Conservation (phyloP, 129 eudicot species). For the Escallonia herrerae region DNA sequence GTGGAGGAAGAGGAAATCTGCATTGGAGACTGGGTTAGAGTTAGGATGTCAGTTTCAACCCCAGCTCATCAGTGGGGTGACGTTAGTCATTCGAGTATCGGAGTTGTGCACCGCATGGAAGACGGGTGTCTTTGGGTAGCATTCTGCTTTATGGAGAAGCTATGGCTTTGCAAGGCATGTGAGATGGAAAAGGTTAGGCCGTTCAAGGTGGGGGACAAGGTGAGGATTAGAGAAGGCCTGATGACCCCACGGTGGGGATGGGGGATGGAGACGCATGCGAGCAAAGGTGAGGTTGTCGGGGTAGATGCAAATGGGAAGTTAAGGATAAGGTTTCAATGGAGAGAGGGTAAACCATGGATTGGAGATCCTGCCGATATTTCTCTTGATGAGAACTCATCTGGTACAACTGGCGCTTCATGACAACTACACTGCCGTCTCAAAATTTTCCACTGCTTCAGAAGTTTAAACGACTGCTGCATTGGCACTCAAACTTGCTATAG, state of each 20-base stretch:
- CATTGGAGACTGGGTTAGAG: slow-evolving; percentile 85
- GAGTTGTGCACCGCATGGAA: slow-evolving; percentile 90
- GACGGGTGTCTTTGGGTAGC: slow-evolving; percentile 87
- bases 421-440: neutral
- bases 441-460: neutral
- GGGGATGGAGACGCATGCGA: slow-evolving; percentile 98
- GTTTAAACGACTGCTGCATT: too few species aligned
- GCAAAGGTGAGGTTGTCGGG: slow-evolving; percentile 88
- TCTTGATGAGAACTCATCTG: slow-evolving; percentile 37
- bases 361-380: slow-evolving; percentile 95
- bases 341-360: slow-evolving; percentile 93
- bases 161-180: slow-evolving; percentile 79
- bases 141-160: slow-evolving; percentile 73
- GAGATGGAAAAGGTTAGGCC: slow-evolving; percentile 72
- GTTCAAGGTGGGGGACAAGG: slow-evolving; percentile 67
- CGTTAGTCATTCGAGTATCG: slow-evolving; percentile 60
- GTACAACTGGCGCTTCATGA: neutral
- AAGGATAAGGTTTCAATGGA: slow-evolving; percentile 85
- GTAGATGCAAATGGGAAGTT: slow-evolving; percentile 94
- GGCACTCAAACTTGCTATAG: too few species aligned
- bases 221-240: slow-evolving; percentile 61
- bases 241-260: slow-evolving; percentile 87
- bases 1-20: slow-evolving; percentile 69
- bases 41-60: slow-evolving; percentile 37
- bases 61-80: slow-evolving; percentile 96